A percentile compares a stretch with the other conserved stretches of the same genome.
phyloP scores from a whole-genome alignment of 345 rosid genomes.

The Psidium guajava region DNA sequence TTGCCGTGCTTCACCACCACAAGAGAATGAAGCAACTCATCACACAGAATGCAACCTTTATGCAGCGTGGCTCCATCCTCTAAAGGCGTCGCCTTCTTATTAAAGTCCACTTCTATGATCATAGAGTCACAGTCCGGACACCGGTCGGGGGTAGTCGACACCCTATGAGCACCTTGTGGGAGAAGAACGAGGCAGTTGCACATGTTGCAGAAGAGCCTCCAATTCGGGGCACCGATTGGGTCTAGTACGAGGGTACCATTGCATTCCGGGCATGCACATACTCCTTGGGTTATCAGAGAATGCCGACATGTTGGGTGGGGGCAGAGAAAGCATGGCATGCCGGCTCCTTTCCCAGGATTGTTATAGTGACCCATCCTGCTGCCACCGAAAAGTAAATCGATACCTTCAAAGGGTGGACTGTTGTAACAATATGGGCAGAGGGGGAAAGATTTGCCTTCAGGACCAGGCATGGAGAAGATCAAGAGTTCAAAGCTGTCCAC shows the following conservation, averaged over 20 bases:
- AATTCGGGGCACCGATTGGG: slow-evolving; percentile 83
- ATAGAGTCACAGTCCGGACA: slow-evolving; percentile 76
- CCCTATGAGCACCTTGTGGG: slow-evolving; percentile 90
- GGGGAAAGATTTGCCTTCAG: slow-evolving; percentile 91
- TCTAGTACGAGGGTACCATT: slow-evolving; percentile 80
- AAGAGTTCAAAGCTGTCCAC: slow-evolving; percentile 88
- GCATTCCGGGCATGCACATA: slow-evolving; percentile 96
- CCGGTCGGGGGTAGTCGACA: slow-evolving; percentile 45
- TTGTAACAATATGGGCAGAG: slow-evolving; percentile 91
- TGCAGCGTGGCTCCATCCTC: slow-evolving; percentile 76
- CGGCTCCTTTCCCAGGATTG: slow-evolving; percentile 59
- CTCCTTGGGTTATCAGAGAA: slow-evolving; percentile 78
- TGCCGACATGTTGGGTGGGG: slow-evolving; percentile 87
- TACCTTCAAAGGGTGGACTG: slow-evolving; percentile 89
- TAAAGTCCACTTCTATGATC: slow-evolving; percentile 82
- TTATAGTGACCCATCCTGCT: slow-evolving; percentile 21
- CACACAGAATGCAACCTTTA: slow-evolving; percentile 78
- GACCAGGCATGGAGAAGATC: slow-evolving; percentile 81
- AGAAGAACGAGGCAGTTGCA: slow-evolving; percentile 88
- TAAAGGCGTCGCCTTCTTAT: slow-evolving; percentile 83
- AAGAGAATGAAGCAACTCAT: slow-evolving; percentile 80
- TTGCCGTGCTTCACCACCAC: slow-evolving; percentile 84
- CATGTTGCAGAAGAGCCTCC: slow-evolving; percentile 91
- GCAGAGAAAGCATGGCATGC: slow-evolving; percentile 95
- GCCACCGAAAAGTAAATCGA: slow-evolving; percentile 46